Conservation (phyloP, 2,329 filamentous ascomycete species). For the Hypoxylon sp. region DNA sequence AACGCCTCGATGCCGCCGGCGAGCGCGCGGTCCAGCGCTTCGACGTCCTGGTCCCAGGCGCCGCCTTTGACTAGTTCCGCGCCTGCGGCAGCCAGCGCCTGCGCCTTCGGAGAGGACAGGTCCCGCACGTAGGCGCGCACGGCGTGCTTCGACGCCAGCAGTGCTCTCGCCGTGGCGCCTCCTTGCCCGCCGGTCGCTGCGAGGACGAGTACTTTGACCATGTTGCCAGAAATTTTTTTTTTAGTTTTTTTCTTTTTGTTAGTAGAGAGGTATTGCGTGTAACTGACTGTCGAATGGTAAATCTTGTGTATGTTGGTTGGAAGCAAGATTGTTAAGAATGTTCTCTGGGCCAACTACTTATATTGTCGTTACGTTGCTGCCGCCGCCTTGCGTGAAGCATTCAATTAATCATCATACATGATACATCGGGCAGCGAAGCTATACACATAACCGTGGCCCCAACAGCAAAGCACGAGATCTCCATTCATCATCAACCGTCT, state of each 20-base stretch:
- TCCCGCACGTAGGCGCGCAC: slow-evolving; percentile 33
- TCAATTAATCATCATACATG: background rate
- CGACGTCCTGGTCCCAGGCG: slow-evolving; percentile 27
- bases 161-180: slow-evolving; percentile 22
- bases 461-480: slow-evolving; percentile 4
- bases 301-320: too few species aligned
- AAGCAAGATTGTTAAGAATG: too few species aligned
- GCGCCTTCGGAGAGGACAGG: slow-evolving; percentile 20
- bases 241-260: too few species aligned
- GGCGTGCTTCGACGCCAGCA: slow-evolving; percentile 29
- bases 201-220: slow-evolving; percentile 39
- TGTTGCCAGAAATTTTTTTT: too few species aligned
- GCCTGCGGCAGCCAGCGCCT: slow-evolving; percentile 23
- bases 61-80: slow-evolving; percentile 35
- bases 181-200: slow-evolving; percentile 39
- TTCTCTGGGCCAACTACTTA: background rate
- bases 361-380: background rate
- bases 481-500: slow-evolving; percentile 1
- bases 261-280: too few species aligned
- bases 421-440: background rate
- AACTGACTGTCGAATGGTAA: too few species aligned
- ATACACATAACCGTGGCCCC: background rate
- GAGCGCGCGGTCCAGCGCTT: slow-evolving; percentile 22
- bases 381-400: background rate
- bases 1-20: slow-evolving; percentile 30